Evolutionary conservation across 805 yeast species (phyloP).

Genomic region (Kodamaea sagamina): DNA sequence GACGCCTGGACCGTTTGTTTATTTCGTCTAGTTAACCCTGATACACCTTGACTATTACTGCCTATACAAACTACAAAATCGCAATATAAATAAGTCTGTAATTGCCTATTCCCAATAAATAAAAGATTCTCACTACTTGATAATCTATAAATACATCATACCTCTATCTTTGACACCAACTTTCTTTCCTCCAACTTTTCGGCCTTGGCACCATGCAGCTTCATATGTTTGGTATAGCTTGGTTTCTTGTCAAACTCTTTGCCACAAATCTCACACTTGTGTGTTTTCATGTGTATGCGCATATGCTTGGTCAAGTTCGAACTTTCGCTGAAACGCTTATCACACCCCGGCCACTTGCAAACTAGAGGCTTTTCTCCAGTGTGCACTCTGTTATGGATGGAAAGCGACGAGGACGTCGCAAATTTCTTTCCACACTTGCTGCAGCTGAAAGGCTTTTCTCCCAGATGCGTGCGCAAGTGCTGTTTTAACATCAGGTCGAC

Average conservation of each 20-base stretch:
- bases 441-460: slow-evolving; percentile 85
- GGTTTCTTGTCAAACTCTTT: slow-evolving; percentile 50
- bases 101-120: too few relatives aligned
- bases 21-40: too few relatives aligned
- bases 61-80: too few relatives aligned
- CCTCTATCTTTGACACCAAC: slow-evolving; percentile 8
- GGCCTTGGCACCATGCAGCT: slow-evolving; percentile 13
- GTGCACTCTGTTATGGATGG: slow-evolving; percentile 82
- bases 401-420: slow-evolving; percentile 79
- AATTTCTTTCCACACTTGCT: slow-evolving; percentile 71
- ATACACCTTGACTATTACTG: too few relatives aligned
- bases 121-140: too few relatives aligned
- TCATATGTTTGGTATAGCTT: slow-evolving; percentile 43
- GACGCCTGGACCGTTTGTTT: too few relatives aligned
- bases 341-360: slow-evolving; percentile 81
- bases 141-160: not conserved
- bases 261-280: slow-evolving; percentile 54
- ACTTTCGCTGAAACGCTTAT: slow-evolving; percentile 82
- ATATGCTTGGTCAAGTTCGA: slow-evolving; percentile 87
- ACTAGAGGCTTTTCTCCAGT: slow-evolving; percentile 86
- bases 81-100: too few relatives aligned
- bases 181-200: slow-evolving; percentile 4
- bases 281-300: slow-evolving; percentile 66
- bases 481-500: slow-evolving; percentile 76
- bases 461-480: slow-evolving; percentile 83